Percentiles rank a stretch among this genome's conserved stretches.
phyloP scores from a whole-genome alignment of 345 rosid species.

The Pistacia integerrima region DNA sequence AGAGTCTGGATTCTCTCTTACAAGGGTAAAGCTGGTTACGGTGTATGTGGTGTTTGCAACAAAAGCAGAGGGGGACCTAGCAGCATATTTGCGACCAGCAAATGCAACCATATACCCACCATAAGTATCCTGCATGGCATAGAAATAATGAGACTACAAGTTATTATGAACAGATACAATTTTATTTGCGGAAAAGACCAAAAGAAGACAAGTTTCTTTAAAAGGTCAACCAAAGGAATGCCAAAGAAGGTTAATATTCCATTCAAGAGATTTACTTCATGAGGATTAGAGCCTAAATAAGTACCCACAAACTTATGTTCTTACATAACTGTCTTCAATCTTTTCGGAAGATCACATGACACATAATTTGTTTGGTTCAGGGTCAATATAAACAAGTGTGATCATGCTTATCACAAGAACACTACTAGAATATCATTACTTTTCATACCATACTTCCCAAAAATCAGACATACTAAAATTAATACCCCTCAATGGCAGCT shows the following conservation, averaged over 20 bases:
- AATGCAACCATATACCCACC: slow-evolving; percentile 99
- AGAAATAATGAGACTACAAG: background rate
- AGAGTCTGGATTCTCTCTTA: slow-evolving; percentile 34
- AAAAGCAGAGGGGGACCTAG: slow-evolving; percentile 79
- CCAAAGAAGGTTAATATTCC: background rate
- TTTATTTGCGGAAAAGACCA: background rate
- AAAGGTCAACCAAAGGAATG: background rate
- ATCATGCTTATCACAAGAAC: background rate
- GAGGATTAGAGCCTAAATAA: background rate
- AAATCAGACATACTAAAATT: background rate
- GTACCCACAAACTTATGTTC: background rate
- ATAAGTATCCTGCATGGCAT: slow-evolving; percentile 45
- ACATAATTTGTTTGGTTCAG: background rate
- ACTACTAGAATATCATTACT: background rate
- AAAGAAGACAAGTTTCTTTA: background rate
- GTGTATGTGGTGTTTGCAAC: slow-evolving; percentile 70
- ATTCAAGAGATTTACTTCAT: background rate
- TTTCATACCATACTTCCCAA: background rate
- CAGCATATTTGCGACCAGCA: slow-evolving; percentile 96
- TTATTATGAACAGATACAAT: background rate
- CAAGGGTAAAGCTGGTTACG: slow-evolving; percentile 95
- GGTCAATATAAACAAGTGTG: background rate
- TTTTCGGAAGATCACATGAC: background rate
- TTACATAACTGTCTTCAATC: background rate
- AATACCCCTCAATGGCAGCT: background rate